Conservation (phyloP, 306 rosid species). For the cucumber (Cucumis sativus) region Cucumber_9930_V3 NC_026657.2:22963501-22964000, state of each 20-base stretch:
- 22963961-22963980: constrained; percentile 93
- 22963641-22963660: background rate
- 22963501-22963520: constrained; percentile 89
- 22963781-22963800: constrained; percentile 95
- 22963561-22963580: constrained; percentile 6
- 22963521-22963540: constrained; percentile 92
- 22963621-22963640: background rate
- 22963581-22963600: background rate
- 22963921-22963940: constrained; percentile 98
- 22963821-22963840: constrained; percentile 96
- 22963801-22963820: constrained; percentile 93
- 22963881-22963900: constrained; percentile 82
- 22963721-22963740: constrained; percentile 99
- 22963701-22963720: constrained; percentile 93
- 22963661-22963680: constrained; percentile 4
- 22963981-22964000: constrained; percentile 97
- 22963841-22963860: constrained; percentile 96
- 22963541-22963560: constrained; percentile 99
- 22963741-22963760: constrained; percentile 99
- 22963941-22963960: constrained; percentile 94
- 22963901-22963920: constrained; percentile 93
- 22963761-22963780: constrained; percentile 92
- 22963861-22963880: constrained; percentile 88
- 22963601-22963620: background rate
- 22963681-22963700: constrained; percentile 9